Base-by-base conservation (phyloP, 108 stramenopile species). In the Fistulifera pelliculosa region DNA sequence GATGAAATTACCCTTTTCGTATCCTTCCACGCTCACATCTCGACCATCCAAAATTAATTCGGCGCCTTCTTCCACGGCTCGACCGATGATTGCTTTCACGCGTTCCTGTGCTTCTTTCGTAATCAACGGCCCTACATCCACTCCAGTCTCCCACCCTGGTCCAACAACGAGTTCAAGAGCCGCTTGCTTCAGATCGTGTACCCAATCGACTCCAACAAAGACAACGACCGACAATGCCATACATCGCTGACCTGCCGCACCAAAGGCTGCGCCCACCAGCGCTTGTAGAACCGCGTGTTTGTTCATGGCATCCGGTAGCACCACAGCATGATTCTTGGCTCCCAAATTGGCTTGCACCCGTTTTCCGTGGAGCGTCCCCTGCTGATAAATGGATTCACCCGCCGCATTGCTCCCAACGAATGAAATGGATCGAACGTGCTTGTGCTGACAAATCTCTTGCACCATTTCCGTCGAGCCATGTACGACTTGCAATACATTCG, bases 201-300 rank as follows among this genome's bases (percentile, higher is more conserved):
- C 47, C 83, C 83, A 85, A 27, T 62, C 58, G 52, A 55, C 24
- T 2, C 95, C 95, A 11, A 98, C 97, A 47, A 96, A 68, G 28
- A 96, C 73, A 15, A 80, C 62, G 2, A 72, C 74, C 13, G 66
- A 70, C 16, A 96, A 56, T 31, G 97, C 95, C 97, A 98, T 98
- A 68, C 97, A 98, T 27, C 96, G 70, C 74, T 97, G 93, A 23
- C 96, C 96, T 1, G 96, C 94, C 12, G 94, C 94, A 2, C 96
- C 96, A 69, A 88, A 86, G 5, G 76, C 85, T 15, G 87, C 87
- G 13, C 88, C 91, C 5, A 74, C 80, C 17, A 96, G 23, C 13
- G 93, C 85, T 60, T 82, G 80, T 23, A 90, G 56, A 0, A 86
- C 74, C n/a, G 77, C 76, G n/a, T 55, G 76, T 39, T 74, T 65